A percentile compares a stretch with the other conserved stretches of the same genome.
These are phyloP conservation scores for Exophiala calicioides DNA, from an alignment of 2,329 filamentous ascomycete species.

Conservation along the genomic window DNA sequence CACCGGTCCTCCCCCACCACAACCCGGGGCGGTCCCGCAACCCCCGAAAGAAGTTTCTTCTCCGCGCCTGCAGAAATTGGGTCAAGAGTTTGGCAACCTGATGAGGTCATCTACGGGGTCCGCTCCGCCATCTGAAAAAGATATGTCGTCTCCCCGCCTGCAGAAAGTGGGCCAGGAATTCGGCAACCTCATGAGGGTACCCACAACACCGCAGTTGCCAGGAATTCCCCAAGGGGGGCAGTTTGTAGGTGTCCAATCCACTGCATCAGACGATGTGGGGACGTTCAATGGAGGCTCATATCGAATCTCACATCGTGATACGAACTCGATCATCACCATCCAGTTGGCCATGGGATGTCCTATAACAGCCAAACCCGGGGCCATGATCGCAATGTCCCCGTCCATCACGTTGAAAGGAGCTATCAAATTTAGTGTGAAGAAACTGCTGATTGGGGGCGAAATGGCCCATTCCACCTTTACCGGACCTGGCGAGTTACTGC, in stretches of 20 bases:
- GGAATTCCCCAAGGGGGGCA: constrained; percentile 52
- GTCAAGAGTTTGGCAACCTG: constrained; percentile 24
- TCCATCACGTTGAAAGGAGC: constrained; percentile 80
- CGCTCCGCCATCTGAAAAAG: no score
- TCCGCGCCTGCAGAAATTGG: constrained; percentile 19
- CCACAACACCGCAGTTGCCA: constrained; percentile 32
- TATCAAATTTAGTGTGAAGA: constrained; percentile 86
- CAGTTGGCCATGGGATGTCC: constrained; percentile 90
- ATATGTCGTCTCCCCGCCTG: no score
- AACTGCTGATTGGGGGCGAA: constrained; percentile 80
- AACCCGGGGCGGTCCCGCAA: constrained; percentile 7
- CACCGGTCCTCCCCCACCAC: constrained; percentile 13
- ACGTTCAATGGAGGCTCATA: constrained; percentile 97
- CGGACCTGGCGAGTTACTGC: constrained; percentile 84
- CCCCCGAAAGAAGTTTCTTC: constrained; percentile 13
- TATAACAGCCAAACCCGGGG: constrained; percentile 74
- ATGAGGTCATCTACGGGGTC: constrained; percentile 21
- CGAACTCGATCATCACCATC: constrained; percentile 84
- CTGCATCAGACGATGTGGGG: constrained; percentile 77
- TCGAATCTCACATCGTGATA: constrained; percentile 86
- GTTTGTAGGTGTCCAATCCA: constrained; percentile 64
- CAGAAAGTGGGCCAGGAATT: constrained; percentile 22
- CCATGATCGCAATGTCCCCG: constrained; percentile 94
- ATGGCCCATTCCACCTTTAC: constrained; percentile 78
- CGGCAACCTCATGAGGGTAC: constrained; percentile 22